Evolutionary conservation across 2,329 filamentous ascomycete species (phyloP).

Genomic region (Verticillium zaregamsianum): DNA sequence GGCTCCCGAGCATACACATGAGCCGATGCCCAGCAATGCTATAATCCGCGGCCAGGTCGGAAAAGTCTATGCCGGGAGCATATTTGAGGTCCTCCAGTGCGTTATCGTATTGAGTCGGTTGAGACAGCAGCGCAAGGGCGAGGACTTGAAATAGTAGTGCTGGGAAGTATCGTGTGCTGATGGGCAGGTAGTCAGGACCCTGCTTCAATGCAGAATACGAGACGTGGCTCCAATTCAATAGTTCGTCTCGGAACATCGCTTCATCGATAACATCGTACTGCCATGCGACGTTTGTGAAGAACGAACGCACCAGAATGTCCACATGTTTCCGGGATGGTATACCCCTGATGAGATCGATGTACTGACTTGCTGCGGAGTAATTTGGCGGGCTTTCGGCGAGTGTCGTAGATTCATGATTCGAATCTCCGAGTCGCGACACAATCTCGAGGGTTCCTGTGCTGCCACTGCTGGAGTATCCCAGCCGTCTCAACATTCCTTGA

Average conservation of each 20-base stretch:
- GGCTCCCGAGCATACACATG: neutral
- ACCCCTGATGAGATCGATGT: slow-evolving; percentile 4
- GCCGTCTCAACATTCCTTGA: neutral
- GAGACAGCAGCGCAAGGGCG: slow-evolving; percentile 5
- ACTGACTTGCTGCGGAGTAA: neutral
- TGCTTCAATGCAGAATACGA: slow-evolving; percentile 4
- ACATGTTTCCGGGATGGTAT: slow-evolving; percentile 4
- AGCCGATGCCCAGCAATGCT: slow-evolving; percentile 5
- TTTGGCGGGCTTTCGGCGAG: neutral
- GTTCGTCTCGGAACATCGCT: slow-evolving; percentile 3
- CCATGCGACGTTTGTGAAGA: slow-evolving; percentile 8
- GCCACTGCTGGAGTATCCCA: neutral
- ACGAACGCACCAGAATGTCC: slow-evolving; percentile 4
- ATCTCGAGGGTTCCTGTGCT: slow-evolving; percentile 1
- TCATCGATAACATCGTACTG: slow-evolving; percentile 10
- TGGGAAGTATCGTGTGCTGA: slow-evolving; percentile 5
- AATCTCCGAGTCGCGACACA: neutral
- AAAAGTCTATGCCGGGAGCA: slow-evolving; percentile 6
- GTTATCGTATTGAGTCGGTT: slow-evolving; percentile 3
- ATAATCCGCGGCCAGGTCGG: slow-evolving; percentile 7
- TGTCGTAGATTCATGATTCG: neutral
- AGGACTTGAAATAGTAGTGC: slow-evolving; percentile 8
- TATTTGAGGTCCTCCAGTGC: slow-evolving; percentile 7
- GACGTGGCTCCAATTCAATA: slow-evolving; percentile 2
- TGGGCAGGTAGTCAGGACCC: slow-evolving; percentile 1